Base-by-base conservation (phyloP, 1,284 basidiomycete genomes). In the Naganishia cerealis region DNA sequence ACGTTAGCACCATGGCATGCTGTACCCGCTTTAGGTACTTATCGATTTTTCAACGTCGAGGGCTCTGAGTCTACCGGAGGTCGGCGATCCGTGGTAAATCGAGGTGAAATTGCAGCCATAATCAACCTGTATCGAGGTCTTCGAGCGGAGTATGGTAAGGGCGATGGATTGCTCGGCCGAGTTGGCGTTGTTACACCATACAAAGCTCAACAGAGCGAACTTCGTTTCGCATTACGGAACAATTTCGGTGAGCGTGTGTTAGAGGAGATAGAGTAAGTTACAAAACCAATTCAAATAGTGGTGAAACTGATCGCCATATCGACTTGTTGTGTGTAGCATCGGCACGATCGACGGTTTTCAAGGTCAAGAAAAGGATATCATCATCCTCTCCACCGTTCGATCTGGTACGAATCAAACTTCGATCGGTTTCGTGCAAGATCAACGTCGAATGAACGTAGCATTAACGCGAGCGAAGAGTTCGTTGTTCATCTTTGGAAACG, bases 331-430 rank as follows among this genome's bases (percentile, higher is more conserved):
- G 24, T 2, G 0, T 55, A 81, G 80, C 74, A 98, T 99, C 83
- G 92, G 96, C 77, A 99, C 96, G 0, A 96, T 99, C 48, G 93
- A 97, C 81, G 94, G 94, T 10, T 98, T 98, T 76, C 94, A 98
- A 80, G 94, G 94, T 59, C 94, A 97, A 82, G 94, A 97, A 78
- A 97, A 97, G 79, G 92, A 94, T 73, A 87, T 98, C 63, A 94
- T 97, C 78, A 96, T 97, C 70, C 83, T 97, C 21, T 96, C 94
- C 2, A 94, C 92, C 78, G 94, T 97, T 24, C 87, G 94, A 74
- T 90, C 91, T 15, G 91, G 92, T 3, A 87, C 90, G n/a, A 88
- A 89, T 24, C 81, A 92, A 24, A 85, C 86, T 69, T 86, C 82
- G 1, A 88, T 99, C 70, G 96, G 95, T 72, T 98, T 98, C 84